Base-by-base conservation (phyloP, 768 basidiomycete genomes). In the Jaapia argillacea region DNA sequence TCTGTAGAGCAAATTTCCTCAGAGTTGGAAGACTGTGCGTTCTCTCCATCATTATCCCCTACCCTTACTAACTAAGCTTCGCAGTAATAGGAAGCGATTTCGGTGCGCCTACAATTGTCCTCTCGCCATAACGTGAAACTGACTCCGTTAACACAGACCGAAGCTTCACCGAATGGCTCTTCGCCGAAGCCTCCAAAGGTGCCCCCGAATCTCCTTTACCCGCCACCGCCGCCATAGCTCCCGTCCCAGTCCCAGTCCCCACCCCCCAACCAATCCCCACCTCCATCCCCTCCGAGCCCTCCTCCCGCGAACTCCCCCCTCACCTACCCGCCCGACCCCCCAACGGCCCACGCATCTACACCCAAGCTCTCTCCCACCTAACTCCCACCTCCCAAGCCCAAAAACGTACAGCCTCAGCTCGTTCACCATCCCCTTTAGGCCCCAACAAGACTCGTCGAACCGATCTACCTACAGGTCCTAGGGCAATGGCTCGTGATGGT, bases 161-260 rank as follows among this genome's bases (percentile, higher is more conserved):
- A 36, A 77, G 70, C 45, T 94, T 96, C 62, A 90, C 88, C 24
- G 79, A 85, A 45, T 94, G 90, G 90, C 64, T 96, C 18, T 96
- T 94, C 56, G 63, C 64, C 25, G 85, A 86, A 58, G 86, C 85
- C 18, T 75, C 75, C 2, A 85, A 83, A 58, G 82, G 81, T 42
- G 74, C 71, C 20, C 64, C 72, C 4, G 79, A 75, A 46, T 47
- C 67, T 6, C 61, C 62, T 44, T 56, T 70, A 14, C 52, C 49
- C 47, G 38, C 48, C 42, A 40, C 47, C 10, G 22, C 47, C 24
- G 24, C 45, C 46, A 25, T 39, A 44, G 6, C 53, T 43, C 46
- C 65, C 46, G 49, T 64, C 45, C 49, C 64, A 40, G 55, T 65
- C 54, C 50, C 61, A 42, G 43, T 65, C 43, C 27, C 51, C 37